Conservation (phyloP, 805 yeast species). For the Lachancea thermotolerans region DNA sequence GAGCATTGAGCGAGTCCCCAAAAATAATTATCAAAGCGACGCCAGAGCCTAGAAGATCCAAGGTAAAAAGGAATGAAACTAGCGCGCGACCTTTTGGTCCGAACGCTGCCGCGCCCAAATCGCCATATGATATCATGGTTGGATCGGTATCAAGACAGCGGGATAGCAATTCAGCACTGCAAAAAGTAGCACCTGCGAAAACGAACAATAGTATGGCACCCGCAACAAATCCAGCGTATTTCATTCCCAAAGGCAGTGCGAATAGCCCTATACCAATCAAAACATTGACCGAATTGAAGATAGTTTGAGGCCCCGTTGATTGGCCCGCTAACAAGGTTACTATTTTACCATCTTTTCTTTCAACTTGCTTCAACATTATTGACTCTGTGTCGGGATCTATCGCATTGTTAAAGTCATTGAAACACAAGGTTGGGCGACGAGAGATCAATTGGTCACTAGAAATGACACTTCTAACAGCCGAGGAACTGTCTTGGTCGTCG, state of each 20-base stretch:
- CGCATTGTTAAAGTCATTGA: constrained; percentile 37
- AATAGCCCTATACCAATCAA: constrained; percentile 70
- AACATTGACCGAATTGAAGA: constrained; percentile 71
- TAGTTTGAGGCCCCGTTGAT: constrained; percentile 72
- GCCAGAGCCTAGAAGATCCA: constrained; percentile 76
- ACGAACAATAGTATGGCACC: constrained; percentile 53
- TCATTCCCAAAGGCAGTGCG: constrained; percentile 64
- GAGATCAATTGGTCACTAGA: constrained; percentile 24
- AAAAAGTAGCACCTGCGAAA: constrained; percentile 63
- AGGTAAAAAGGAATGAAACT: constrained; percentile 65
- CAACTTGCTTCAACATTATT: constrained; percentile 53
- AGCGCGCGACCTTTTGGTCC: constrained; percentile 69
- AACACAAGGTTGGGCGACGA: constrained; percentile 36
- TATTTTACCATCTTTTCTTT: constrained; percentile 61
- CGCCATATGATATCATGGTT: constrained; percentile 80
- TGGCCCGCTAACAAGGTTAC: constrained; percentile 73
- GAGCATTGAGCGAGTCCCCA: constrained; percentile 75
- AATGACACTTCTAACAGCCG: constrained; percentile 32
- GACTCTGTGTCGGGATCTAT: constrained; percentile 42
- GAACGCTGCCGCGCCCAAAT: constrained; percentile 78
- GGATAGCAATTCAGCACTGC: constrained; percentile 71
- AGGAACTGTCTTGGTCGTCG: constrained; percentile 39
- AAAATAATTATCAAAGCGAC: constrained; percentile 75
- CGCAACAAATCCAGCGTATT: constrained; percentile 61
- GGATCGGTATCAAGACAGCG: constrained; percentile 74